These are phyloP conservation scores for Trichoderma reesei DNA, from an alignment of 495 filamentous ascomycete genomes.

Conservation along the genomic window DNA sequence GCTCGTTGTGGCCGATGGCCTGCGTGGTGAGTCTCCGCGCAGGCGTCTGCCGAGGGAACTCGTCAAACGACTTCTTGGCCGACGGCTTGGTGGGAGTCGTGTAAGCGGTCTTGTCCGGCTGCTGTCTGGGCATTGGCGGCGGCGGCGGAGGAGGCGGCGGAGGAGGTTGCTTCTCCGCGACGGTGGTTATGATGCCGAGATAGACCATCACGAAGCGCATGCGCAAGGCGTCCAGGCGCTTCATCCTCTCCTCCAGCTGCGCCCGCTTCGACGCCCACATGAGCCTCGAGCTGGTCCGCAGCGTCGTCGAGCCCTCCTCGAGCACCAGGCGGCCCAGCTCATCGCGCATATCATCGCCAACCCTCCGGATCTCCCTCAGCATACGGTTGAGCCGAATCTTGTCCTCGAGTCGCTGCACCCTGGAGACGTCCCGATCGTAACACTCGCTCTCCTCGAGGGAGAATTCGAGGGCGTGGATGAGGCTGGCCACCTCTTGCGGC, in stretches of 20 bases:
- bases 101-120: conserved; percentile 17
- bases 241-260: conserved; percentile 41
- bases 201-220: conserved; percentile 50
- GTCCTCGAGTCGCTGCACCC: conserved; percentile 40
- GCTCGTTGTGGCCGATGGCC: conserved; percentile 31
- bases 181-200: conserved; percentile 39
- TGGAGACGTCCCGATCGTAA: conserved; percentile 43
- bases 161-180: conserved; percentile 27
- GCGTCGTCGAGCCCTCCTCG: conserved; percentile 29
- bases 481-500: conserved; percentile 37
- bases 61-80: conserved; percentile 21
- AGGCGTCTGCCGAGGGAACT: conserved; percentile 29
- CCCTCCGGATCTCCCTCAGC: conserved; percentile 46
- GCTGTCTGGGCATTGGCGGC: neutral
- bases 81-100: conserved; percentile 13
- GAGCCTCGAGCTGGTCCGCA: conserved; percentile 33
- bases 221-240: conserved; percentile 48
- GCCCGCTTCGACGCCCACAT: conserved; percentile 38
- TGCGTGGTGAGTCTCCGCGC: conserved; percentile 35
- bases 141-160: conserved; percentile 12
- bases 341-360: conserved; percentile 42
- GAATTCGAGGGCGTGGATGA: conserved; percentile 41
- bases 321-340: conserved; percentile 38
- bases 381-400: conserved; percentile 40
- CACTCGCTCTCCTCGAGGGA: conserved; percentile 41